These are phyloP conservation scores for Clavispora fructus DNA, from an alignment of 805 yeast species.

Conservation along the genomic window DNA sequence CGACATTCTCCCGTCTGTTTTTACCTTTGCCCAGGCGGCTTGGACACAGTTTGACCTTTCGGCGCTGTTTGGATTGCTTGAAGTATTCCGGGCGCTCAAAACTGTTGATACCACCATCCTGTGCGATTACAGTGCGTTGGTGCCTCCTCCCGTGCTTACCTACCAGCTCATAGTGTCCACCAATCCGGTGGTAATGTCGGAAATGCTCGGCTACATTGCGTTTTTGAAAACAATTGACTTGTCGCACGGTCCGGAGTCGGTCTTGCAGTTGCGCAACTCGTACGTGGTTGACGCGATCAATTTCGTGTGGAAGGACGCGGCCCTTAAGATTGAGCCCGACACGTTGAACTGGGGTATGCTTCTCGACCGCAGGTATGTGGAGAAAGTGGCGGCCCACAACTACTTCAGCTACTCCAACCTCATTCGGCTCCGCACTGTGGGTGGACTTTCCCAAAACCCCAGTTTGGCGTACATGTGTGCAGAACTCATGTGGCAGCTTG, in stretches of 20 bases:
- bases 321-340: constrained; percentile 34
- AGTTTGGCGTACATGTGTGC: constrained; percentile 43
- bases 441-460: constrained; percentile 47
- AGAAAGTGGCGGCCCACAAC: constrained; percentile 24
- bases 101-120: constrained; percentile 1
- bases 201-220: constrained; percentile 42
- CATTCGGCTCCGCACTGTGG: constrained; percentile 24
- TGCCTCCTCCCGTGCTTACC: constrained; percentile 32
- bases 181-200: constrained; percentile 43
- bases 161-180: constrained; percentile 35
- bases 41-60: constrained; percentile 3
- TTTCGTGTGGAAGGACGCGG: constrained; percentile 51
- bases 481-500: constrained; percentile 40
- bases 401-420: constrained; percentile 27
- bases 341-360: constrained; percentile 36
- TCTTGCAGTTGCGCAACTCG: constrained; percentile 35
- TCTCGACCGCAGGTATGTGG: constrained; percentile 28
- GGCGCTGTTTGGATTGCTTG: constrained; percentile 9
- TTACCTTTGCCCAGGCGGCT: background rate
- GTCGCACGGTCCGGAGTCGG: constrained; percentile 11
- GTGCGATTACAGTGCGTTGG: constrained; percentile 6
- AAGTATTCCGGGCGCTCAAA: constrained; percentile 13
- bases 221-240: constrained; percentile 31
- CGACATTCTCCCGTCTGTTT: background rate
- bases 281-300: constrained; percentile 54